phyloP scores from a whole-genome alignment of 2,329 filamentous ascomycete species.

The Davidsoniella neocaledoniae region DNA sequence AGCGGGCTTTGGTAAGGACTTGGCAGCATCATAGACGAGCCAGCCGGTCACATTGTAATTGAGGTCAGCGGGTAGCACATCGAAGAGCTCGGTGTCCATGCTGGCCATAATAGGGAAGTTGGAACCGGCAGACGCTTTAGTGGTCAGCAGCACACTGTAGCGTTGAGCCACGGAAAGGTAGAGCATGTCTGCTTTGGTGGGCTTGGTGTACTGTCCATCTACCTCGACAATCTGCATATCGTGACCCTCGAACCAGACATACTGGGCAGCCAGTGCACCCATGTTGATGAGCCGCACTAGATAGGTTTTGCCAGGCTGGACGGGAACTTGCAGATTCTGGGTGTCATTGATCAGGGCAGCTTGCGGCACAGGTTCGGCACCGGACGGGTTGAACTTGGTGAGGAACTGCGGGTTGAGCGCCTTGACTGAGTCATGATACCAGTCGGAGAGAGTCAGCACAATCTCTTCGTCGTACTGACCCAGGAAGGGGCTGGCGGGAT shows the following conservation, averaged over 20 bases:
- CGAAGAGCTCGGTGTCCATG: conserved; percentile 52
- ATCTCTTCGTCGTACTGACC: conserved; percentile 45
- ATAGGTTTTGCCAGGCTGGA: conserved; percentile 54
- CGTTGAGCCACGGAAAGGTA: conserved; percentile 55
- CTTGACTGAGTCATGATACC: conserved; percentile 48
- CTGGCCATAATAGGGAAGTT: conserved; percentile 54
- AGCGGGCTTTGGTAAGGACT: conserved; percentile 32
- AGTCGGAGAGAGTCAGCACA: conserved; percentile 48
- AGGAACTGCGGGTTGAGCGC: conserved; percentile 32
- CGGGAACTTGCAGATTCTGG: conserved; percentile 37
- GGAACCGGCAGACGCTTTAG: conserved; percentile 35
- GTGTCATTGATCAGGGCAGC: conserved; percentile 57
- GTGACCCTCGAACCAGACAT: conserved; percentile 50
- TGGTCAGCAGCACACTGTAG: conserved; percentile 44
- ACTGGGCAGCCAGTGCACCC: conserved; percentile 52
- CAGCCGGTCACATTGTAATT: conserved; percentile 54
- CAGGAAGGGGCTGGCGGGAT: conserved; percentile 40
- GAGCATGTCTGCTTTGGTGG: conserved; percentile 41
- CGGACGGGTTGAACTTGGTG: conserved; percentile 36
- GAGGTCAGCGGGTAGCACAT: conserved; percentile 46
- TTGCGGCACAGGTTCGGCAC: conserved; percentile 50
- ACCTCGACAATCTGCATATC: conserved; percentile 56
- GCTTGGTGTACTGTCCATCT: conserved; percentile 53
- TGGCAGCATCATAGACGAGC: conserved; percentile 37
- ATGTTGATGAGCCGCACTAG: conserved; percentile 57